phyloP scores from a whole-genome alignment of 768 basidiomycete species.

The Exidia glandulosa region DNA sequence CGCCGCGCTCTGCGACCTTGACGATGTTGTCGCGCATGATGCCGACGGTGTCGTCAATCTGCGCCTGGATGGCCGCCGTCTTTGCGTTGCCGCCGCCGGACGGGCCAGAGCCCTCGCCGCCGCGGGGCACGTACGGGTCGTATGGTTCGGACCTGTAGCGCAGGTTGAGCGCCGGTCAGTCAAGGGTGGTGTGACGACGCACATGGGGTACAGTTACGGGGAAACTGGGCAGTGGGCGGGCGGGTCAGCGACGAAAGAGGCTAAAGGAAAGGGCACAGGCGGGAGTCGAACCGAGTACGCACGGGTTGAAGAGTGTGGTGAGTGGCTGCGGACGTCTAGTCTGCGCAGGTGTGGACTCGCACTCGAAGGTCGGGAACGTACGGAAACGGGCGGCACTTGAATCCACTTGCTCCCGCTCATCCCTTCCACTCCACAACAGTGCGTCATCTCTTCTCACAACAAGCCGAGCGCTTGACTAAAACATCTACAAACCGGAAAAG shows the following conservation, averaged over 20 bases:
- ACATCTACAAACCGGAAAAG: too few species aligned
- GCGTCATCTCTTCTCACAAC: too few species aligned
- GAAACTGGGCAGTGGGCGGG: slow-evolving; percentile 1
- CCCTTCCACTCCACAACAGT: too few species aligned
- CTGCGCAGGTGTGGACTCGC: too few species aligned
- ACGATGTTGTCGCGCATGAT: slow-evolving; percentile 99
- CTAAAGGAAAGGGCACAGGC: neutral
- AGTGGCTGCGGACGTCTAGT: neutral
- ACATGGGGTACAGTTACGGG: neutral
- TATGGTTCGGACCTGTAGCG: slow-evolving; percentile 85
- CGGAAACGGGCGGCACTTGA: too few species aligned
- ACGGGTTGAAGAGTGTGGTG: neutral
- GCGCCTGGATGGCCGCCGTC: slow-evolving; percentile 88
- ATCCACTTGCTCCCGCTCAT: too few species aligned
- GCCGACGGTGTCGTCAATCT: slow-evolving; percentile 93
- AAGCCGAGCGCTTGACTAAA: too few species aligned
- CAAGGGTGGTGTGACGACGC: neutral
- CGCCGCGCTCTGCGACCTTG: slow-evolving; percentile 90
- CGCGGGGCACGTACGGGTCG: slow-evolving; percentile 93
- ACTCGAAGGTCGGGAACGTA: too few species aligned
- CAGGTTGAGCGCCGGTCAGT: neutral
- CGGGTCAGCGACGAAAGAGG: too few species aligned
- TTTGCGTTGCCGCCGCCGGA: slow-evolving; percentile 48
- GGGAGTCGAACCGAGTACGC: neutral
- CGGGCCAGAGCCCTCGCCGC: slow-evolving; percentile 49